Evolutionary conservation across 2,329 filamentous ascomycete genomes (phyloP), one percentile per base, ranked within the genome.

Genomic region (Eutypa lata): DNA sequence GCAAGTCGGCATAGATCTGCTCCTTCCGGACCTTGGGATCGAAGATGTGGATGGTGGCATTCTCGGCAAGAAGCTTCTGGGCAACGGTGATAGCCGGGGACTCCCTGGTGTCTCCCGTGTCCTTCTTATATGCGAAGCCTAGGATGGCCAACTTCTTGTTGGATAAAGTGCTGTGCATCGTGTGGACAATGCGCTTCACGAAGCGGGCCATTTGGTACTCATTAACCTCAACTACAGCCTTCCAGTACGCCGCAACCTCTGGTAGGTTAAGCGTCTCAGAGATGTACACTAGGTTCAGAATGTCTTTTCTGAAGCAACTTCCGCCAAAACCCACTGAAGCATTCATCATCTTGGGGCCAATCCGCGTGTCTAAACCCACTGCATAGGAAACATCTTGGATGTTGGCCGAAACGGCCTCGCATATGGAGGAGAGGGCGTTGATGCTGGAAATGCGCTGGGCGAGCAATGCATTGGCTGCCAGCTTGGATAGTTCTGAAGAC

Each of bases 301-400:
- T 82, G 65, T 93, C 89, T 71, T 93, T 93, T 69, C 87, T 84
- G 76, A 93, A 91, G 71, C 89, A 93, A 55, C 84, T 88, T 19
- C 89, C 89, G 51, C 89, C 89, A 63, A 92, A 93, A 16, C 89
- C 89, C 33, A 91, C 81, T 38, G 85, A 86, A 7, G 89, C 85
- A 70, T 88, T 86, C 40, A 93, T 76, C 71, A 91, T 89, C 66
- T 86, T 83, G 56, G 80, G 76, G 7, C 89, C 89, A 53, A 93
- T 89, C 48, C 89, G 80, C 7, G 78, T 77, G 62, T 93, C 89
- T 37, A 84, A 75, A 48, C 89, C 89, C 28, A 89, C 78, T 6
- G 85, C 82, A 35, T 76, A 74, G 14, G 87, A 80, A 2, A 93
- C 80, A 69, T 91, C 87, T 56, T 86, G 79, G n/a, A 92, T 80